Evolutionary conservation across 2,329 filamentous ascomycete genomes (phyloP), one percentile per base, ranked within the genome.

Genomic region (Sordariomycetes sp.): DNA sequence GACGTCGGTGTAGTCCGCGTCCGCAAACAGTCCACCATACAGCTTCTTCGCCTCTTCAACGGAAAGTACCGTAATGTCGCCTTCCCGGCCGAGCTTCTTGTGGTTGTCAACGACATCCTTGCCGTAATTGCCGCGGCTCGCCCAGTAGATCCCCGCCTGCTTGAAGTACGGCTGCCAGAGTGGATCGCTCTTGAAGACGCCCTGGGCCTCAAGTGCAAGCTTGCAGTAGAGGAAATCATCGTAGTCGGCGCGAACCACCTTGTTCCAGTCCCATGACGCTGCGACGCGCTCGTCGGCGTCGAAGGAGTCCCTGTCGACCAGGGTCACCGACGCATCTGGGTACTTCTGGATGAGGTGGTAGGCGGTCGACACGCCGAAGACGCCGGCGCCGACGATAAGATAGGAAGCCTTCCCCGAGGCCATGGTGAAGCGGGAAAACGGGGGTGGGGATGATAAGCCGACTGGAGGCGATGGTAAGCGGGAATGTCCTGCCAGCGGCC

Each of bases 181-280:
- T 1, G 81, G 77, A 56, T 83, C 78, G 1, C 67, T 69, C 57
- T 75, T 74, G 74, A 84, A 89, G 0, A 80, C 68, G 55, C 82
- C 77, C 63, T 85, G 81, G 0, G 85, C 81, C 68, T 88, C 83
- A 32, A 87, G 74, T 0, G 79, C 85, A 22, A 89, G 74, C 54
- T 76, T 68, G 67, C 79, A 82, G 71, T 89, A 88, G 17, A 82
- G 67, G 1, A 79, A 69, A 62, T 85, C 81, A 57, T 79, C 74
- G 69, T 88, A 88, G 67, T 88, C 85, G 53, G 84, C 81, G 58
- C 85, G 81, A 17, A 88, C 76, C 32, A 86, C 82, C 68, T 87
- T 88, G 72, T 86, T 88, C 77, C 84, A 83, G 69, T 89, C 85
- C 73, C 81, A 85, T 0, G 85, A 87, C 0, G 85, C 85, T 35